Evolutionary conservation across 441 rosid genomes (phyloP).

Genomic region (Corymbia citriodora): DNA sequence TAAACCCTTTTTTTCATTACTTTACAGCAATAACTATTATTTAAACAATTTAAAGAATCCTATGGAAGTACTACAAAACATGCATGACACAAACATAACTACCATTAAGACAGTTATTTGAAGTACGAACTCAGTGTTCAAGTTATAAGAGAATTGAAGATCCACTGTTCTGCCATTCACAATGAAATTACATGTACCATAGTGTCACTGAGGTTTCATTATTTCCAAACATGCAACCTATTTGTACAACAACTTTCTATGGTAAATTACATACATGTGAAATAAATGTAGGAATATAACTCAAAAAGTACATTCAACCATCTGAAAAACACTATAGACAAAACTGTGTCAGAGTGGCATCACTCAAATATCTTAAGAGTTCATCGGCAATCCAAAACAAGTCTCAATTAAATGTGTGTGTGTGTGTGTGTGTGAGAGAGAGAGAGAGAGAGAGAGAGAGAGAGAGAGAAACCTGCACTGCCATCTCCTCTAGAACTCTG

Average conservation of each 20-base stretch:
- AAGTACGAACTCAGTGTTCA: background rate
- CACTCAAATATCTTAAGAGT: background rate
- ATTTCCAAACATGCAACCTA: background rate
- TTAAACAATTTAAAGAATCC: background rate
- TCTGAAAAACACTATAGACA: background rate
- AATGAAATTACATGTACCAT: background rate
- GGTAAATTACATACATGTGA: background rate
- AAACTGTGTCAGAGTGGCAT: background rate
- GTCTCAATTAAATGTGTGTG: background rate
- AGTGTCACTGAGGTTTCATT: background rate
- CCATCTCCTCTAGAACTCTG: slow-evolving; percentile 69
- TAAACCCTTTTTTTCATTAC: background rate
- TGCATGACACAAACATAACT: background rate
- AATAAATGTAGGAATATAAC: background rate
- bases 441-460: background rate
- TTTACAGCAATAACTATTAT: background rate
- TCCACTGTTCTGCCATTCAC: background rate
- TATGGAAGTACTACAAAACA: background rate
- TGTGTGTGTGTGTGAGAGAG: background rate
- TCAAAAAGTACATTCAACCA: background rate
- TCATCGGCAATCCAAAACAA: background rate
- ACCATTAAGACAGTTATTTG: background rate
- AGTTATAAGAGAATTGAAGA: background rate
- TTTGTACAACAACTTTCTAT: background rate
- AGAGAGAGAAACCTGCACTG: slow-evolving; percentile 54